A percentile compares a stretch with the other conserved stretches of the same genome.
Evolutionary conservation across 257 asterid genomes (phyloP).

Genomic region (Penstemon newberryi): DNA sequence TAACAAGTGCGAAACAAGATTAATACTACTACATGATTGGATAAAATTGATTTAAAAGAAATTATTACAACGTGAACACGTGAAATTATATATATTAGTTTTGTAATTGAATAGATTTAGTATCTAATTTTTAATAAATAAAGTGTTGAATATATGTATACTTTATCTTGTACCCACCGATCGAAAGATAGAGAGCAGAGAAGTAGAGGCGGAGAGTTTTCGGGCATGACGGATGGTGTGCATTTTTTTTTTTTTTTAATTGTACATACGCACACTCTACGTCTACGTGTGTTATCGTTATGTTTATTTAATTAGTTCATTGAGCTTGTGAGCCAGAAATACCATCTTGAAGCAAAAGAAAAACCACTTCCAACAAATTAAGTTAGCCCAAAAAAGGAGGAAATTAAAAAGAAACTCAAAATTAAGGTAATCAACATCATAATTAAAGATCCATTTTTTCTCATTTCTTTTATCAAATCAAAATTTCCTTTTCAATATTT

Average conservation of each 20-base stretch:
- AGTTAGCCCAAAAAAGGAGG: slow-evolving; percentile 6
- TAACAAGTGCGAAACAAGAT: no score
- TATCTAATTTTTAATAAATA: not conserved
- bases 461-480: not conserved
- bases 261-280: not conserved
- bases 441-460: slow-evolving; percentile 25
- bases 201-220: slow-evolving; percentile 24
- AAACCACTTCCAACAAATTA: slow-evolving; percentile 8
- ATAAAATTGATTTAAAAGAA: no score
- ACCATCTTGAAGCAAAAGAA: slow-evolving; percentile 24
- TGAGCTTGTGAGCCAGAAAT: slow-evolving; percentile 28
- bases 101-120: no score
- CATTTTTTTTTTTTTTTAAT: slow-evolving; percentile 8
- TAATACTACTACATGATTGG: no score
- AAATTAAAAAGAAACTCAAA: not conserved
- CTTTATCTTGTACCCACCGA: not conserved
- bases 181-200: slow-evolving; percentile 10
- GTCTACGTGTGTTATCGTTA: not conserved
- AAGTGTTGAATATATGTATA: no score
- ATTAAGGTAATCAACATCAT: slow-evolving; percentile 3
- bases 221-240: slow-evolving; percentile 33
- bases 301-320: slow-evolving; percentile 7
- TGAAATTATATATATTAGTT: not conserved
- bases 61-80: not conserved
- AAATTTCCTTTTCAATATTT: not conserved